Evolutionary conservation across 345 rosid genomes (phyloP), one percentile per base, ranked within the genome.

Genomic region (Jatropha curcas): DNA sequence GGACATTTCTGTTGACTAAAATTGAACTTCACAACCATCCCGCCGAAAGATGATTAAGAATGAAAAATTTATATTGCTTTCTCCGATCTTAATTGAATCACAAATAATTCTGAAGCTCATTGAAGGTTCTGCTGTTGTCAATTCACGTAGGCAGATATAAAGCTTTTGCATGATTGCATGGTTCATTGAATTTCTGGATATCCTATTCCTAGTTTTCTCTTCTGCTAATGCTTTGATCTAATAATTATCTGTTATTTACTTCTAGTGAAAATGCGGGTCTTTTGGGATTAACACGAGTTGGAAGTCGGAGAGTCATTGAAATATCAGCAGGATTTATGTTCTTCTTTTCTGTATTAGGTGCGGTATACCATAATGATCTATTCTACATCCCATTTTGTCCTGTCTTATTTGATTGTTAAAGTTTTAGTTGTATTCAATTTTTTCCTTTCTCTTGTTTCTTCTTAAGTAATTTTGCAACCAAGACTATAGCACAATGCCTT

Each of bases 231-330:
- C 9, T 39, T 25, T 64, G 43, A 46, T 72, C 76, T 60, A 17
- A 66, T 43, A 52, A 51, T 30, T 30, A 25, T 74, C 30, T 77
- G 51, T 70, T 74, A 57, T n/a, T n/a, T 55, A 24, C 60, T 72
- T 86, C 53, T 67, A 90, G 99, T 41, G 98, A 95, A 85, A 95
- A 90, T 79, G 88, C 86, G 22, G 98, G 99, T 68, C 97, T 92
- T 70, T 67, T 95, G 81, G 98, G 98, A 69, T 71, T 90, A 76
- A 90, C 99, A 1, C 81, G 89, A 80, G 88, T 85, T 68, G 98
- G 99, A 71, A 95, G 98, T 77, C 84, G 94, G 63, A 90, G 92
- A 84, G 92, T 90, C 2, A 33, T 87, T 63, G 88, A 95, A 75
- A 84, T 91, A 77, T 48, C 98, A 41, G 99, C 99, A 0, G 86